Evolutionary conservation across 2,329 filamentous ascomycete species (phyloP).

Genomic region (Rutstroemia sp.): DNA sequence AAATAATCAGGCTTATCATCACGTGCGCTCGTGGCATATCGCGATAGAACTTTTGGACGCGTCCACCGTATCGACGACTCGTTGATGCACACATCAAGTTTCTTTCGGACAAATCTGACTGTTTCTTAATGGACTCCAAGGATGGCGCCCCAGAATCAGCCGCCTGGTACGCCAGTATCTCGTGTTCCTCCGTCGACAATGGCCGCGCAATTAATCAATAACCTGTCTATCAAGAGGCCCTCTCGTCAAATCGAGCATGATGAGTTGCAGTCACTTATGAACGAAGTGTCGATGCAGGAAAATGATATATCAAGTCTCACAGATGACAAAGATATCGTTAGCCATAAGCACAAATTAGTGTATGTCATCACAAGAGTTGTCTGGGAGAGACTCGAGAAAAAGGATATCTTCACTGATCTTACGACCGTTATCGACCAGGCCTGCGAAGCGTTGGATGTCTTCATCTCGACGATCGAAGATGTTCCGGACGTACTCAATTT

Average conservation of each 20-base stretch:
- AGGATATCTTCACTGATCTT: constrained; percentile 58
- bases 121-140: constrained; percentile 16
- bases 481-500: constrained; percentile 61
- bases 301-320: constrained; percentile 41
- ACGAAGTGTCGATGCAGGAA: constrained; percentile 51
- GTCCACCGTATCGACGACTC: not conserved
- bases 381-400: constrained; percentile 59
- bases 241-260: constrained; percentile 59
- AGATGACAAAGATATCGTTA: constrained; percentile 55
- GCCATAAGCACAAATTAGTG: constrained; percentile 78
- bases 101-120: not conserved
- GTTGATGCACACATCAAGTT: not conserved
- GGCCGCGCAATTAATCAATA: constrained; percentile 79
- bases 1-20: not conserved
- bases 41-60: not conserved
- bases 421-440: constrained; percentile 51
- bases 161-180: constrained; percentile 13
- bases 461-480: constrained; percentile 67
- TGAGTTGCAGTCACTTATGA: constrained; percentile 65
- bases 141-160: constrained; percentile 16
- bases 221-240: constrained; percentile 59
- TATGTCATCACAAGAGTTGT: constrained; percentile 77
- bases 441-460: constrained; percentile 67
- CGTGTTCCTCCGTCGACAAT: constrained; percentile 66
- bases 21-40: not conserved